Percentiles rank a stretch among this genome's conserved stretches.
Conservation (phyloP, 148 eudicot species). For the Amaranthus hypochondriacus region DNA sequence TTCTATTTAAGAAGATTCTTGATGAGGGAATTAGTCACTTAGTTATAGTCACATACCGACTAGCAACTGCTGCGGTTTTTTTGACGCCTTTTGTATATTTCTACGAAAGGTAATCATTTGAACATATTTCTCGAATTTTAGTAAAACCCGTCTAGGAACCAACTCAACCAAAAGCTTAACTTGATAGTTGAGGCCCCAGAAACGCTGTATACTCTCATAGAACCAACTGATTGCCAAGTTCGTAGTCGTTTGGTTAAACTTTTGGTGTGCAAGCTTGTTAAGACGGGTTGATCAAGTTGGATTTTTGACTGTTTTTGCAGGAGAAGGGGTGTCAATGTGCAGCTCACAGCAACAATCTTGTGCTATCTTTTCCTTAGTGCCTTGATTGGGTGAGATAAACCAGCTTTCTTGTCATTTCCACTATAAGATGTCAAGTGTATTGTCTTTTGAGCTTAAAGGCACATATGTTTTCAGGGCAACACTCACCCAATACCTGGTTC, state of each 20-base stretch:
- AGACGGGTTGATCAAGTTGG: background rate
- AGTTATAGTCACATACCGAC: slow-evolving; percentile 43
- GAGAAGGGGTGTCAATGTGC: slow-evolving; percentile 34
- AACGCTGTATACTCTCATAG: background rate
- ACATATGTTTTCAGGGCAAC: slow-evolving; percentile 44
- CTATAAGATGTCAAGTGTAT: background rate
- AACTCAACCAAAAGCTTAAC: too few species aligned
- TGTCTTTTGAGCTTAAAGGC: background rate
- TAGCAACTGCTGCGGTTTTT: slow-evolving; percentile 36
- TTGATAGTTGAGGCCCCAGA: too few species aligned
- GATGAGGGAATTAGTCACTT: slow-evolving; percentile 33
- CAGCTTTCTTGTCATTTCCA: too few species aligned
- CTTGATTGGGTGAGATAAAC: slow-evolving; percentile 40
- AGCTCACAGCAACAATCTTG: slow-evolving; percentile 41
- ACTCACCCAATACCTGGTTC: slow-evolving; percentile 52
- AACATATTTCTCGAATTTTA: background rate
- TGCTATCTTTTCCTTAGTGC: slow-evolving; percentile 62
- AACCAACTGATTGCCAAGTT: background rate
- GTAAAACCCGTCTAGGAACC: background rate
- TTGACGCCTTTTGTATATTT: slow-evolving; percentile 57
- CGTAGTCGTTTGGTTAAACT: too few species aligned
- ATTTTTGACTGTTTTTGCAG: slow-evolving; percentile 36
- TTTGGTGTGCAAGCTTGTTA: too few species aligned
- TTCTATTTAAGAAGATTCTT: slow-evolving; percentile 47
- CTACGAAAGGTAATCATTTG: slow-evolving; percentile 46